Evolutionary conservation across 306 rosid species (phyloP).

Genomic region (Quercus wislizeni): DNA sequence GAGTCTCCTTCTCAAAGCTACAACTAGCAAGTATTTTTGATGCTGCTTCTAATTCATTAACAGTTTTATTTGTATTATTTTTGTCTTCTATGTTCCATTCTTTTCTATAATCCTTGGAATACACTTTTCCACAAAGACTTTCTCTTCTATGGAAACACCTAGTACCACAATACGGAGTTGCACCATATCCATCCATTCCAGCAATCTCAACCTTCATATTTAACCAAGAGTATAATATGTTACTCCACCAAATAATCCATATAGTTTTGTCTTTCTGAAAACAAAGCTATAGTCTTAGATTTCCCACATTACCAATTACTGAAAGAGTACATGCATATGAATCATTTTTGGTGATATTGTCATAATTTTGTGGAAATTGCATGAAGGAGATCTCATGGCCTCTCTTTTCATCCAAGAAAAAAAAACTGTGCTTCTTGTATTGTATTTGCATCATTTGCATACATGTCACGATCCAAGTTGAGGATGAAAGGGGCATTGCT

Average conservation of each 20-base stretch:
- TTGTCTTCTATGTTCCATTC: conserved; percentile 5
- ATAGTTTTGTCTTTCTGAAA: background rate
- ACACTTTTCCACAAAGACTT: conserved; percentile 44
- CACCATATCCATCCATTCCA: conserved; percentile 49
- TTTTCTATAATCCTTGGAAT: conserved; percentile 23
- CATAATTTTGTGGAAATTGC: conserved; percentile 51
- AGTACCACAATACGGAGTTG: conserved; percentile 64
- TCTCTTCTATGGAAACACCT: conserved; percentile 74
- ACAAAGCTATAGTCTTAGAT: background rate
- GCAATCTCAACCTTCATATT: conserved; percentile 49
- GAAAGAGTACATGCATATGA: conserved; percentile 23
- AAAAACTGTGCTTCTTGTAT: conserved; percentile 49
- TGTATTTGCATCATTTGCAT: conserved; percentile 44
- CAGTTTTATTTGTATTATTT: conserved; percentile 26
- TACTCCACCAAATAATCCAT: background rate
- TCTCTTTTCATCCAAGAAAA: conserved; percentile 52
- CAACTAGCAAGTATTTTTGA: conserved; percentile 48
- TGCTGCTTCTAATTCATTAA: conserved; percentile 46
- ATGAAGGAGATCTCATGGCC: conserved; percentile 57
- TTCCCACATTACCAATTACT: conserved; percentile 21
- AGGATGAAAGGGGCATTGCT: conserved; percentile 65
- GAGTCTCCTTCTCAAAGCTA: conserved; percentile 52
- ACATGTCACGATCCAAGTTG: conserved; percentile 75
- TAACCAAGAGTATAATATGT: background rate
- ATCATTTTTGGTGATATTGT: conserved; percentile 48